A percentile compares a stretch with the other conserved stretches of the same genome.
Evolutionary conservation across 2,329 filamentous ascomycete species (phyloP).

Genomic region (Epichloe gansuensis): DNA sequence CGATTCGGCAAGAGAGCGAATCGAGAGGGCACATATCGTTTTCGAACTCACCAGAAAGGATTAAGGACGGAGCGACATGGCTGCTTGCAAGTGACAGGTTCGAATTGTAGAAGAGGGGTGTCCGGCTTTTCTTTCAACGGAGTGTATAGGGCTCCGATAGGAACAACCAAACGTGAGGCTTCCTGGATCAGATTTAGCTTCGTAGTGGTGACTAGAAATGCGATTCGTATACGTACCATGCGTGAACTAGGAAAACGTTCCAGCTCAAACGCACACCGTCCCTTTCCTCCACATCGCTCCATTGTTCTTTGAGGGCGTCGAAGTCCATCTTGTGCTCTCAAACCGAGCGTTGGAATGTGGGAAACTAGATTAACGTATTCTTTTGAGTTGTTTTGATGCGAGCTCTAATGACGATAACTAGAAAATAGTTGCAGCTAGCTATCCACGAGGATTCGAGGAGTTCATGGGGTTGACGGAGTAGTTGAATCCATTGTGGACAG

Average conservation of each 20-base stretch:
- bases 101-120: conserved; percentile 81
- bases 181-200: conserved; percentile 41
- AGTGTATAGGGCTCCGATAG: conserved; percentile 91
- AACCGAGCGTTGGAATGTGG: not conserved
- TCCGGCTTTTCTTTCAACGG: conserved; percentile 90
- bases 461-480: not conserved
- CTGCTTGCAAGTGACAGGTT: conserved; percentile 92
- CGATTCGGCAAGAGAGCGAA: not conserved
- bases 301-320: conserved; percentile 87
- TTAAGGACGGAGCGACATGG: conserved; percentile 94
- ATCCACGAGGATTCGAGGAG: not conserved
- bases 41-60: conserved; percentile 68
- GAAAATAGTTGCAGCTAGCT: not conserved
- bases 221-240: conserved; percentile 53
- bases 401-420: not conserved
- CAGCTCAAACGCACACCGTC: conserved; percentile 94
- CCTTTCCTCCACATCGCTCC: conserved; percentile 90
- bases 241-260: conserved; percentile 97
- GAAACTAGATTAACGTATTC: not conserved
- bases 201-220: not conserved
- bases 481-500: not conserved
- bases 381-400: not conserved
- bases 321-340: conserved; percentile 57
- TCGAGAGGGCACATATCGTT: not conserved
- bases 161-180: conserved; percentile 86